Evolutionary conservation across 2,329 filamentous ascomycete species (phyloP).

Genomic region (Orbilia quercus): DNA sequence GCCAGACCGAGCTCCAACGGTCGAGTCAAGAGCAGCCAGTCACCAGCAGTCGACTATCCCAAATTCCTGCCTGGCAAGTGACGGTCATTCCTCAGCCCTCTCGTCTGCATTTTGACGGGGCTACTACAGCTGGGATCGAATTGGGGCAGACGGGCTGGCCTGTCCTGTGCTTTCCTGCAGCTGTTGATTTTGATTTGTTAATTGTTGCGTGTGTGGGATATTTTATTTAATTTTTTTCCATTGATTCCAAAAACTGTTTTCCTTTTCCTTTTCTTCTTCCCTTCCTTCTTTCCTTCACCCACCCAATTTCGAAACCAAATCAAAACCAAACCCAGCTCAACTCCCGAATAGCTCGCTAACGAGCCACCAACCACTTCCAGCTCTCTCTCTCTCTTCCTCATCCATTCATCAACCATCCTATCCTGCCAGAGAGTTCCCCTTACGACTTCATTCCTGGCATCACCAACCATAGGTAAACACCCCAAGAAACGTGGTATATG

Average conservation of each 20-base stretch:
- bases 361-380: background rate
- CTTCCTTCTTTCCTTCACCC: conserved; percentile 30
- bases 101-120: conserved; percentile 37
- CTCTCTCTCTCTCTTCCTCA: conserved; percentile 7
- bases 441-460: conserved; percentile 13
- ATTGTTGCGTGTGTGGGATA: conserved; percentile 55
- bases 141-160: conserved; percentile 10
- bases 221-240: conserved; percentile 47
- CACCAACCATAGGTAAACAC: conserved; percentile 18
- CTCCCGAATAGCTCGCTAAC: conserved; percentile 29
- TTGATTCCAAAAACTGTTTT: conserved; percentile 35
- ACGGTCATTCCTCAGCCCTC: conserved; percentile 35
- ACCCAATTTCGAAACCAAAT: conserved; percentile 18
- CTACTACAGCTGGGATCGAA: conserved; percentile 18
- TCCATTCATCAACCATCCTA: no score
- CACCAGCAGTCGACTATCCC: background rate
- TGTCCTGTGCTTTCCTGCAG: background rate
- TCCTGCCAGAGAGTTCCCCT: conserved; percentile 1
- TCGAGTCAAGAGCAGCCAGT: no score
- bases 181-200: conserved; percentile 47
- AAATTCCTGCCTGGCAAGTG: conserved; percentile 14
- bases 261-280: conserved; percentile 23
- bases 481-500: conserved; percentile 33
- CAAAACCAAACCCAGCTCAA: conserved; percentile 25
- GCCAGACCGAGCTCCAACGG: no score